phyloP scores from a whole-genome alignment of 1,284 basidiomycete genomes.

The Amylostereum areolatum region DNA sequence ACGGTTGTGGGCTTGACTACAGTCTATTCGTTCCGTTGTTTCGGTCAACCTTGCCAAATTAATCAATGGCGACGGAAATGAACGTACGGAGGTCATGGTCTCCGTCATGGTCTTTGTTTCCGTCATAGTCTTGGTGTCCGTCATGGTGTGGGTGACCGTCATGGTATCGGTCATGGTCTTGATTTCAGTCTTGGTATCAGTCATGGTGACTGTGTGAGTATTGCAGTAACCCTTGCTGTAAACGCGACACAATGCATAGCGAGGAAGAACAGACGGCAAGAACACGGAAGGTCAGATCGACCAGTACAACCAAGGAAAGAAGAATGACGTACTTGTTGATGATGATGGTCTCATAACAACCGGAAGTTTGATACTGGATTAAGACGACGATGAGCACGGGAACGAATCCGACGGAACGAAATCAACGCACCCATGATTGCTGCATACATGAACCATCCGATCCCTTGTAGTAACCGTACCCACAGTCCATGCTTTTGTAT shows the following conservation, averaged over 20 bases:
- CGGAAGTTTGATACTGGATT: constrained; percentile 33
- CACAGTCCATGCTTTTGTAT: constrained; percentile 58
- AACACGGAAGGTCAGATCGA: background rate
- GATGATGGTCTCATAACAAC: constrained; percentile 63
- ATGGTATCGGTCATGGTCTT: constrained; percentile 13
- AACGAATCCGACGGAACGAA: constrained; percentile 2
- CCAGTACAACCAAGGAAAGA: background rate
- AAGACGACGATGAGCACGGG: background rate
- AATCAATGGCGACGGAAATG: constrained; percentile 28
- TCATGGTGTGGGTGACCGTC: constrained; percentile 33
- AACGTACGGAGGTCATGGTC: constrained; percentile 20
- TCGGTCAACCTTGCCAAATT: background rate
- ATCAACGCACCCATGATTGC: constrained; percentile 48
- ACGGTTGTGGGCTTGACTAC: constrained; percentile 25
- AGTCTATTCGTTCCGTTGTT: background rate
- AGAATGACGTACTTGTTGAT: constrained; percentile 40
- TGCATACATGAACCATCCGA: constrained; percentile 47
- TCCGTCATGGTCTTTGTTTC: constrained; percentile 12
- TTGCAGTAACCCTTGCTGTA: constrained; percentile 17
- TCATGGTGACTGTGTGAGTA: constrained; percentile 8
- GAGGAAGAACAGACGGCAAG: background rate
- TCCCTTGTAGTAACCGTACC: constrained; percentile 56
- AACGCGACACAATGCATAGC: constrained; percentile 1
- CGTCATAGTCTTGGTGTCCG: constrained; percentile 24
- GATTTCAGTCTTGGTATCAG: constrained; percentile 24